These are phyloP conservation scores for Phytophthora rubi DNA, from an alignment of 352 stramenopile genomes.

Conservation along the genomic window DNA sequence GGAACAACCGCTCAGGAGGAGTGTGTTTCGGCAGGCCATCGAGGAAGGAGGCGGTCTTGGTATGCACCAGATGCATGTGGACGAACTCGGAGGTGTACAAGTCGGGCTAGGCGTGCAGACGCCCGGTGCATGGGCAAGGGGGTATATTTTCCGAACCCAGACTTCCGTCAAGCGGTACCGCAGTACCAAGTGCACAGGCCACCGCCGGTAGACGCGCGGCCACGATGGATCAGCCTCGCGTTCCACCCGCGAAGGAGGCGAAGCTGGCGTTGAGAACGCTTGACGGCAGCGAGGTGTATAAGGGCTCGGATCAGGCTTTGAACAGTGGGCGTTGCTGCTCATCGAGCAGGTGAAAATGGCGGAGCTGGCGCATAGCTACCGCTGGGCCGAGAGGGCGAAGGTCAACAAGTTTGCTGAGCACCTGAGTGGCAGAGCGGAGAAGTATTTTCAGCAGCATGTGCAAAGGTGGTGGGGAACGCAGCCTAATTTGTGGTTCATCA, in stretches of 20 bases:
- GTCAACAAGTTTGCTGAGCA: conserved; percentile 9
- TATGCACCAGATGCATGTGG: not conserved
- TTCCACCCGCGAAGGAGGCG: not conserved
- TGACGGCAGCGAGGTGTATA: not conserved
- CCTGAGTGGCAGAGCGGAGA: not conserved
- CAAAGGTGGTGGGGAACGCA: conserved; percentile 8
- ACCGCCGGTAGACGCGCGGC: not conserved
- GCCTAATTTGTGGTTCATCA: conserved; percentile 5
- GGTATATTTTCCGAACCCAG: not conserved
- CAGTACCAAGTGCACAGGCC: conserved; percentile 5
- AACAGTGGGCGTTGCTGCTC: not conserved
- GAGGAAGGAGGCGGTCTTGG: conserved; percentile 4
- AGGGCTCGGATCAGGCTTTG: no score
- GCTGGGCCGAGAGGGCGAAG: conserved; percentile 2
- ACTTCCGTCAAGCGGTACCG: not conserved
- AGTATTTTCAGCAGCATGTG: conserved; percentile 5
- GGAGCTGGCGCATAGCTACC: not conserved
- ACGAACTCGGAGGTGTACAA: not conserved
- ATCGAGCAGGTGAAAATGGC: conserved; percentile 17
- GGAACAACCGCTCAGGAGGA: conserved; percentile 1
- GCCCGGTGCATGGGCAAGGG: not conserved
- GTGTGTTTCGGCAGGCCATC: conserved; percentile 5
- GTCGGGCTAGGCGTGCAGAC: not conserved
- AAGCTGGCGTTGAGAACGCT: no score
- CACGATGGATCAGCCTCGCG: not conserved